Conservation (phyloP, 371 early-diverging fungal genomes). For the Circinella minor region DNA sequence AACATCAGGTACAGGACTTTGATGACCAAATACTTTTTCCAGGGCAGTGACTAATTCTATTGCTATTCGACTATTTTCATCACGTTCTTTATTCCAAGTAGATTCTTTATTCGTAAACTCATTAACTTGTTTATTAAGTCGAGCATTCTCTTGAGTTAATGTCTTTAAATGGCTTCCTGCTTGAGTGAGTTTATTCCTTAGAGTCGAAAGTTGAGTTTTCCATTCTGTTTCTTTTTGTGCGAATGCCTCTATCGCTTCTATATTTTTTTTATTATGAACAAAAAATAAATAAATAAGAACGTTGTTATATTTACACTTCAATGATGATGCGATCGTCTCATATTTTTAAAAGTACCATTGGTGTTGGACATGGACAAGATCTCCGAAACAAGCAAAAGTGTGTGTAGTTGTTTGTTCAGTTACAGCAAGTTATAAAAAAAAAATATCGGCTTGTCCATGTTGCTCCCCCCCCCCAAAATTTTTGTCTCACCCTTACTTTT, state of each 20-base stretch:
- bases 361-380: too few relatives aligned
- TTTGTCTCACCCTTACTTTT: too few relatives aligned
- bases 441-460: too few relatives aligned
- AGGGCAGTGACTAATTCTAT: slow-evolving; percentile 7
- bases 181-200: slow-evolving; percentile 42
- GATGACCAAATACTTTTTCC: slow-evolving; percentile 6
- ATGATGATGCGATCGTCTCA: too few relatives aligned
- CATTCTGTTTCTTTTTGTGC: slow-evolving; percentile 22
- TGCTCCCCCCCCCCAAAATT: too few relatives aligned
- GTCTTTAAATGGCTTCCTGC: slow-evolving; percentile 56
- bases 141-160: slow-evolving; percentile 45
- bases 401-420: too few relatives aligned
- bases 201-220: slow-evolving; percentile 20
- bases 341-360: too few relatives aligned
- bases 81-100: background rate
- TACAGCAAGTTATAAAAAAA: too few relatives aligned
- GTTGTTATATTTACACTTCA: too few relatives aligned
- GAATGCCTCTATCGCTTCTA: background rate
- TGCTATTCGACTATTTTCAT: slow-evolving; percentile 9
- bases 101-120: background rate
- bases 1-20: slow-evolving; percentile 7
- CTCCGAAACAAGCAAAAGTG: too few relatives aligned
- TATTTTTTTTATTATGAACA: too few relatives aligned
- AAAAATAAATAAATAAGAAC: too few relatives aligned
- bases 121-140: slow-evolving; percentile 22